Base-by-base conservation (phyloP, 345 rosid genomes). In the Microthlaspi erraticum region DNA sequence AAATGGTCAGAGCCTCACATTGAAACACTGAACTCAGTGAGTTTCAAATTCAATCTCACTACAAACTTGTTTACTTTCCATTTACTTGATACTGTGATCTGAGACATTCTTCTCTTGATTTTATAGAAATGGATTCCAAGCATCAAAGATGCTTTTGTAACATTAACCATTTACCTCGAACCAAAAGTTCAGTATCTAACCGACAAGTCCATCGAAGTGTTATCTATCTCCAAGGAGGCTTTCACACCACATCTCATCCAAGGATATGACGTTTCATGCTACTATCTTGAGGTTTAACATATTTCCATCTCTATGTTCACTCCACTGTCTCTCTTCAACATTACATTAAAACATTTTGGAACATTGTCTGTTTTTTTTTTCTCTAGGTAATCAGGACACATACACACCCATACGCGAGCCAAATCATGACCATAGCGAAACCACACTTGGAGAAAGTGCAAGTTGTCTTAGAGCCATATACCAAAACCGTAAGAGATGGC, bases 101-200 rank as follows among this genome's bases (percentile, higher is more conserved):
- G 65, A 53, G 31, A 72, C 4, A 58, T 33, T n/a, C 36, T 56
- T 56, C 62, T 18, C 50, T 56, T 55, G 49, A 7, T 23, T 39
- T 18, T 64, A 34, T 70, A 83, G 84, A 59, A 74, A 68, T 83
- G 77, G 81, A 72, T 81, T 38, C 81, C 83, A 54, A 56, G 60
- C 72, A 65, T 74, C 65, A 79, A 77, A 77, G 85, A 83, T 12
- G 54, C 79, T 2, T 73, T 38, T 64, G 59, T 78, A 17, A 48
- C 71, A 10, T 42, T 74, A 60, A 64, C 78, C 11, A 65, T 66
- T 16, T 57, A 61, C 54, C 70, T 79, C 6, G 76, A 75, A 75
- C 83, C 79, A 51, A 70, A 58, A 59, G 46, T 75, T 69, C 77
- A 70, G 18, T 77, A 65, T 54, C 33, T 81, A 64, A 70, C 72